Conservation (phyloP, 257 asterid species). For the Fraxinus americana region DNA sequence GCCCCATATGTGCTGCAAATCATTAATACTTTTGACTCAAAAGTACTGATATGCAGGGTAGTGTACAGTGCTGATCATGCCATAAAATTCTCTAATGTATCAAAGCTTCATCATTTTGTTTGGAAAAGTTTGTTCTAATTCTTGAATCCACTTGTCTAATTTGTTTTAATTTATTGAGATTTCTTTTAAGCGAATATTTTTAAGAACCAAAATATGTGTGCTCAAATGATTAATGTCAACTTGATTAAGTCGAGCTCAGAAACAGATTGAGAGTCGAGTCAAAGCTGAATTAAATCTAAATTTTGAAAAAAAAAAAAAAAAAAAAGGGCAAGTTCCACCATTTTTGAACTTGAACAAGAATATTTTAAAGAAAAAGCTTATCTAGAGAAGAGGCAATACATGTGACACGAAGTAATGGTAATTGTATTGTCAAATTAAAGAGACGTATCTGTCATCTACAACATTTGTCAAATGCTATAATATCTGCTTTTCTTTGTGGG, state of each 20-base stretch:
- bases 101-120: not conserved
- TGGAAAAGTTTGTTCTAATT: not conserved
- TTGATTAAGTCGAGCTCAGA: too few species aligned
- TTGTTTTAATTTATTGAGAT: too few species aligned
- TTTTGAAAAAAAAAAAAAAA: too few species aligned
- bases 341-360: too few species aligned
- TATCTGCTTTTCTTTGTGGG: constrained; percentile 2
- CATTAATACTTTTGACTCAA: constrained; percentile 5
- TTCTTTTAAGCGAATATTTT: too few species aligned
- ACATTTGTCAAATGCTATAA: not conserved
- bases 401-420: not conserved
- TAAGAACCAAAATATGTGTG: too few species aligned
- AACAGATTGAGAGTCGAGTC: too few species aligned
- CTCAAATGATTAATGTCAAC: too few species aligned
- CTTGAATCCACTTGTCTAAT: not conserved
- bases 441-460: not conserved
- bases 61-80: not conserved
- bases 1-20: constrained; percentile 10
- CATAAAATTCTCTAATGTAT: not conserved
- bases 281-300: too few species aligned
- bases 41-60: not conserved
- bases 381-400: not conserved
- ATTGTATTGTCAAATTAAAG: not conserved
- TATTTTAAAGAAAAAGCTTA: not conserved
- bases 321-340: too few species aligned